Base-by-base conservation (phyloP, 2,329 filamentous ascomycete species). In the Cladophialophora chaetospira region DNA sequence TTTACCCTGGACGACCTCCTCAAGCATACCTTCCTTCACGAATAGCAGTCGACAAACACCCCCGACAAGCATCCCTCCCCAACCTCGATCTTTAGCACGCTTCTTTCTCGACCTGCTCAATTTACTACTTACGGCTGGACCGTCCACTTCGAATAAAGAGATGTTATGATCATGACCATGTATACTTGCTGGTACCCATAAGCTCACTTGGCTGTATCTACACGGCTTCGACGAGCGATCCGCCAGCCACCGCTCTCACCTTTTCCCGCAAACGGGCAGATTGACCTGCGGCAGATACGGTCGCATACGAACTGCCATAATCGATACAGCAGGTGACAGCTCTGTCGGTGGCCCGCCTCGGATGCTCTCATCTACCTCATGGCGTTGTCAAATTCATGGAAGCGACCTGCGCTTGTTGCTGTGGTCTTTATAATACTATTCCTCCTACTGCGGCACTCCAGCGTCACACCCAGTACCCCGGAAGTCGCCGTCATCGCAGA, bases 371-470 rank as follows among this genome's bases (percentile, higher is more conserved):
- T 5, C 13, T 17, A 15, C 25, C 23, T 43, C 35, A 51, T 51
- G 48, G 48, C 48, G 9, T 29, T 51, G 25, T 51, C 48, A 5
- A 38, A 51, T 3, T 51, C 48, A 29, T 51, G 50, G 42, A 53
- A 33, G 40, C 53, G 58, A 33, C 36, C 51, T 43, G 46, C 42
- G 5, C 53, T 90, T 65, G 81, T 87, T 53, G 88, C 90, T 45
- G 81, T 83, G 66, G 82, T 86, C 69, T 74, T 92, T 63, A 73
- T 93, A 66, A 82, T 84, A 25, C 77, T 89, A 67, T 79, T 92
- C 73, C 85, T 86, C 75, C 75, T 93, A 61, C 79, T 91, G 63
- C 84, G 84, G 58, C 82, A 82, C 58, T 80, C 84, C 42, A 84
- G 87, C 53, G 59, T 69, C 48, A 57, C 66, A 55, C 79, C 82